A percentile compares a stretch with the other conserved stretches of the same genome.
Evolutionary conservation across 2,329 filamentous ascomycete species (phyloP).

Genomic region (Alternaria gaisen): DNA sequence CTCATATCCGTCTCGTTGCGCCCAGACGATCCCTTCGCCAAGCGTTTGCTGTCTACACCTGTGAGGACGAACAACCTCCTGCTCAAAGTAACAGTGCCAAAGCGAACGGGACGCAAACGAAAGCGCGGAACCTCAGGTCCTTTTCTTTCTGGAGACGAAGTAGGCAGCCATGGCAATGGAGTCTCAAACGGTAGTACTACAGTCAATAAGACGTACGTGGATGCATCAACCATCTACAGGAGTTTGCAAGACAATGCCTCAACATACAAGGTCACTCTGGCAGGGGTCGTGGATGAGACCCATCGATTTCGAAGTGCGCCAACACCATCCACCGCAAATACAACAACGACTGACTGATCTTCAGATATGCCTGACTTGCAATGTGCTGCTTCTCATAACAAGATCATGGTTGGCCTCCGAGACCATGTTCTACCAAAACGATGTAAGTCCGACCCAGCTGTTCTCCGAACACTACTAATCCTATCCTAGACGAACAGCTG

Average conservation of each 20-base stretch:
- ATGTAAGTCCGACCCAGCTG: constrained; percentile 59
- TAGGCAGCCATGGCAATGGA: constrained; percentile 4
- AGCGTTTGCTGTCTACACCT: constrained; percentile 79
- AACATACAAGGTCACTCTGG: constrained; percentile 72
- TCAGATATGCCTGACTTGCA: constrained; percentile 83
- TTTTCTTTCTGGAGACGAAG: constrained; percentile 55
- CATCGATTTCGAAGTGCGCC: constrained; percentile 80
- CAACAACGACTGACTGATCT: constrained; percentile 22
- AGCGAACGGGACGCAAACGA: constrained; percentile 83
- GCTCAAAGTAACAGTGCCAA: constrained; percentile 86
- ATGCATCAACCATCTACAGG: constrained; percentile 60
- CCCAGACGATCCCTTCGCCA: constrained; percentile 79
- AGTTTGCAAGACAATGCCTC: constrained; percentile 75
- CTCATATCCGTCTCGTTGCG: constrained; percentile 76
- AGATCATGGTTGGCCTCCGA: constrained; percentile 75
- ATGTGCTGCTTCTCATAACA: constrained; percentile 73
- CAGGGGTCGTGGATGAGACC: constrained; percentile 78
- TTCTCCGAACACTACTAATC: not conserved
- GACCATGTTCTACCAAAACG: constrained; percentile 76
- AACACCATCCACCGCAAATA: not conserved
- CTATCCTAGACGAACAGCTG: constrained; percentile 61
- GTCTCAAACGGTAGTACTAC: not conserved
- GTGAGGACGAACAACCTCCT: constrained; percentile 82
- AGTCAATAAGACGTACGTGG: constrained; percentile 21
- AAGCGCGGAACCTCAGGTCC: constrained; percentile 78